phyloP scores from a whole-genome alignment of 495 filamentous ascomycete species.

The Cercophora sp. region DNA sequence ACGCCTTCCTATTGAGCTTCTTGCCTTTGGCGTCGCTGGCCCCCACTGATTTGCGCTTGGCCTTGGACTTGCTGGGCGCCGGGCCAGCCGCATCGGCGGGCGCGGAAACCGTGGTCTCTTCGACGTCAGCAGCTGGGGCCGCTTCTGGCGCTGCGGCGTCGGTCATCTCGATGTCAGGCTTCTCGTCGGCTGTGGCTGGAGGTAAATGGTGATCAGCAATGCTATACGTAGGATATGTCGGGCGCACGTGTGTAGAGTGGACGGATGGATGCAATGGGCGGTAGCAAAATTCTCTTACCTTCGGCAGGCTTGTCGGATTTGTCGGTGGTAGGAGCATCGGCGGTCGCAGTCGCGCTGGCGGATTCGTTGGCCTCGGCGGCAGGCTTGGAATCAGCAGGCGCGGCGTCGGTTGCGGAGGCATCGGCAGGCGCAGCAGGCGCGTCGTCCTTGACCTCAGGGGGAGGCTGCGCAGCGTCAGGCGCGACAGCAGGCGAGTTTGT shows the following conservation, averaged over 20 bases:
- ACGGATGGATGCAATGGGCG: neutral
- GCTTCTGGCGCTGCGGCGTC: constrained; percentile 26
- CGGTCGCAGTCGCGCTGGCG: constrained; percentile 16
- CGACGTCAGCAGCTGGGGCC: constrained; percentile 20
- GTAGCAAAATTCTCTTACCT: constrained; percentile 11
- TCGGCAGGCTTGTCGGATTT: constrained; percentile 20
- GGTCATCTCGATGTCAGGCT: constrained; percentile 36
- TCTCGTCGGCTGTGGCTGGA: constrained; percentile 21
- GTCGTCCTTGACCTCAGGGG: constrained; percentile 14
- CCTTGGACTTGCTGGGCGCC: constrained; percentile 42
- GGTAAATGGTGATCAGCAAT: constrained; percentile 18
- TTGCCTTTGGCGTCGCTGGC: constrained; percentile 67
- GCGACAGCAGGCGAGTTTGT: constrained; percentile 7
- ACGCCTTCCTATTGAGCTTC: constrained; percentile 81
- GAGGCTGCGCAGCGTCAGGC: neutral
- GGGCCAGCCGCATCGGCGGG: constrained; percentile 16
- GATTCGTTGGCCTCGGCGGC: constrained; percentile 17
- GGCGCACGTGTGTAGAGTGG: too few relatives aligned
- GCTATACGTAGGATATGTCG: neutral
- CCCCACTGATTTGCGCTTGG: constrained; percentile 63
- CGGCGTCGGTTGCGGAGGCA: too few relatives aligned
- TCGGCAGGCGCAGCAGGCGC: constrained; percentile 21
- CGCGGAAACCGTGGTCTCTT: neutral
- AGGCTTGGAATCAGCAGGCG: constrained; percentile 19
- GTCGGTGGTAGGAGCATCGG: constrained; percentile 7